Evolutionary conservation across 352 stramenopile genomes (phyloP).

Genomic region (Thraustochytrium striatum): DNA sequence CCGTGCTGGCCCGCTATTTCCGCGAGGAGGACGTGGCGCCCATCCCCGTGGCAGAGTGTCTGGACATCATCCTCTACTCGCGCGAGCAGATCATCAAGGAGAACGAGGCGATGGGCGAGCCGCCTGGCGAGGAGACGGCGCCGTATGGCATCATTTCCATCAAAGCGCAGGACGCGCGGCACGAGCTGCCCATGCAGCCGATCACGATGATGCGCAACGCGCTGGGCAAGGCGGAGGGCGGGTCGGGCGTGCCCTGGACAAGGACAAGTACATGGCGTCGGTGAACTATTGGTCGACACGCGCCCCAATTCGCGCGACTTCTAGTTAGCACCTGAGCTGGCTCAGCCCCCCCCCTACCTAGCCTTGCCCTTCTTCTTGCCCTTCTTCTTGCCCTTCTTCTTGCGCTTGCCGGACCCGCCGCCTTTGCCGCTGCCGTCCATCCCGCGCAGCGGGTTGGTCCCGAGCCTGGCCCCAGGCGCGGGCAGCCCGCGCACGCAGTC

Average conservation of each 20-base stretch:
- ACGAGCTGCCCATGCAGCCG: slow-evolving; percentile 94
- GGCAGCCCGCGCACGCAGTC: neutral
- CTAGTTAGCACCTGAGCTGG: no score
- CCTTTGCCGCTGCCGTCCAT: no score
- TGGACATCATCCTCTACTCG: slow-evolving; percentile 97
- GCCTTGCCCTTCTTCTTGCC: neutral
- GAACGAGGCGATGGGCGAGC: slow-evolving; percentile 67
- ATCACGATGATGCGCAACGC: slow-evolving; percentile 97
- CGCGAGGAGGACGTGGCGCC: slow-evolving; percentile 58
- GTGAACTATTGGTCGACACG: slow-evolving; percentile 72
- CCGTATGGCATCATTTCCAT: slow-evolving; percentile 92
- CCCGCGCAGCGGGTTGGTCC: neutral
- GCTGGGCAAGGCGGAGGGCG: slow-evolving; percentile 87
- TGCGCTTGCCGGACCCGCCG: neutral
- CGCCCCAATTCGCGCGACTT: no score
- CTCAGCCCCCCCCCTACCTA: no score
- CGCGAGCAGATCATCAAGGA: slow-evolving; percentile 94
- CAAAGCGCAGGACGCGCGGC: slow-evolving; percentile 90
- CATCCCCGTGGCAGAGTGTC: slow-evolving; percentile 77
- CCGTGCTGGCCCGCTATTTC: slow-evolving; percentile 70
- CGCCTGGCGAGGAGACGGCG: slow-evolving; percentile 59
- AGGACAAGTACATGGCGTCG: slow-evolving; percentile 70
- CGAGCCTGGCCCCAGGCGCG: neutral
- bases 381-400: neutral
- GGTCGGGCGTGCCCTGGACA: slow-evolving; percentile 73